Percentiles rank a stretch among this genome's conserved stretches.
Conservation (phyloP, 2,329 filamentous ascomycete genomes). For the Exophiala sp. region DNA sequence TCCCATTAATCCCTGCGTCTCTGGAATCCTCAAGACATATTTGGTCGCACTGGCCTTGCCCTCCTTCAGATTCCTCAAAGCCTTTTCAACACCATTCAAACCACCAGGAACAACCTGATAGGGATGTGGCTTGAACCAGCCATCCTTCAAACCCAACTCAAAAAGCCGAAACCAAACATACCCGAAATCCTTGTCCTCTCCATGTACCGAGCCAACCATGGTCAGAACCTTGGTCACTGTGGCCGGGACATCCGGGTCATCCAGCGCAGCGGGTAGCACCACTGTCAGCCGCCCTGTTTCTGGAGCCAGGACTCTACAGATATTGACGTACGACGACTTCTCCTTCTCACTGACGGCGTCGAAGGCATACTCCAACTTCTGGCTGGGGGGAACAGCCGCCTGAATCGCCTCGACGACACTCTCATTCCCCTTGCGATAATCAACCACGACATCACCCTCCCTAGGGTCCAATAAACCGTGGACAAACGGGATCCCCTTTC, state of each 20-base stretch:
- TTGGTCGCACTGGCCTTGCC: conserved; percentile 59
- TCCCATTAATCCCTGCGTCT: conserved; percentile 33
- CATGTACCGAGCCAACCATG: background rate
- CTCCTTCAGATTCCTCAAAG: conserved; percentile 49
- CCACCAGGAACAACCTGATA: conserved; percentile 49
- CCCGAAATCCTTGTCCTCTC: conserved; percentile 37
- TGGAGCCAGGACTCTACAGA: background rate
- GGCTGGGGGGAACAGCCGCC: conserved; percentile 36
- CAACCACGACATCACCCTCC: conserved; percentile 54
- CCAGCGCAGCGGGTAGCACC: background rate
- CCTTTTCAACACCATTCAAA: conserved; percentile 48
- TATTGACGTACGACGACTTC: conserved; percentile 36
- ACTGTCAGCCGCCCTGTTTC: background rate
- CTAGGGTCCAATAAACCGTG: conserved; percentile 46
- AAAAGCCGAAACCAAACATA: conserved; percentile 42
- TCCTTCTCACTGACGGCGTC: conserved; percentile 47
- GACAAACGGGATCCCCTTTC: conserved; percentile 47
- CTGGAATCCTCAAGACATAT: conserved; percentile 54
- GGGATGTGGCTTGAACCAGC: conserved; percentile 47
- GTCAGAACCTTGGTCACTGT: background rate
- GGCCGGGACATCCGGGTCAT: background rate
- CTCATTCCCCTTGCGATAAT: conserved; percentile 55
- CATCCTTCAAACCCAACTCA: conserved; percentile 43
- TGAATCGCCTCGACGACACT: conserved; percentile 43
- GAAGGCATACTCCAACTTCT: conserved; percentile 47